These are phyloP conservation scores for Grosmannia penicillata DNA, from an alignment of 2,329 filamentous ascomycete species.

Conservation along the genomic window DNA sequence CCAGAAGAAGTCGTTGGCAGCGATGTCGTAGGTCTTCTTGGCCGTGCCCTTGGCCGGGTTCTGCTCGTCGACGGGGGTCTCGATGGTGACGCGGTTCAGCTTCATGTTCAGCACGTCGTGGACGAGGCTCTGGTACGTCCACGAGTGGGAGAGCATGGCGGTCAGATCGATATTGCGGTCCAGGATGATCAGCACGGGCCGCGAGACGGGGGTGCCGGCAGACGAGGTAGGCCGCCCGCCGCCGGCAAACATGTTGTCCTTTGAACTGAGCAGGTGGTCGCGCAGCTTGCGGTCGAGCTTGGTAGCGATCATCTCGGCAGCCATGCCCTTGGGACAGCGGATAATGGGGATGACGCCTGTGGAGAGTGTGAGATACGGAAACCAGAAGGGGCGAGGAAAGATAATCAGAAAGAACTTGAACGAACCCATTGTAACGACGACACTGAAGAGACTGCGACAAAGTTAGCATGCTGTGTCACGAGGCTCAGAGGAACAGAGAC, in stretches of 20 bases:
- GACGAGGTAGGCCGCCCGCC: constrained; percentile 41
- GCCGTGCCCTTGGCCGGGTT: constrained; percentile 60
- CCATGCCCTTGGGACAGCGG: constrained; percentile 79
- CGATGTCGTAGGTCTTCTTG: constrained; percentile 84
- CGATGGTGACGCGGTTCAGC: constrained; percentile 78
- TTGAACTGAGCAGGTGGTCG: constrained; percentile 93
- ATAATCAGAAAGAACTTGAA: background rate
- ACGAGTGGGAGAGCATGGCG: constrained; percentile 95
- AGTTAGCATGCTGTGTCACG: too few species aligned
- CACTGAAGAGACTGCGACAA: constrained; percentile 76
- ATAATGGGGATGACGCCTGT: constrained; percentile 86
- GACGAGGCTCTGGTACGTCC: constrained; percentile 68
- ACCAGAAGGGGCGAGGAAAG: constrained; percentile 13
- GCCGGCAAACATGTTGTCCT: constrained; percentile 83
- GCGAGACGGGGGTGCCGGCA: constrained; percentile 52
- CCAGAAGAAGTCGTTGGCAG: constrained; percentile 91
- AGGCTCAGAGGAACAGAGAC: too few species aligned
- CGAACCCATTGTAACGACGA: constrained; percentile 92
- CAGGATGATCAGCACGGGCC: constrained; percentile 83
- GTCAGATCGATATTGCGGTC: constrained; percentile 93
- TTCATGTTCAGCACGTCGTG: constrained; percentile 44
- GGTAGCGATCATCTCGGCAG: constrained; percentile 84
- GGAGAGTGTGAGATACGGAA: background rate
- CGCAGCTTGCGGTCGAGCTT: constrained; percentile 91
- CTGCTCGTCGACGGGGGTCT: constrained; percentile 64